phyloP scores from a whole-genome alignment of 768 basidiomycete genomes.

The Lentinula detonsa region DNA sequence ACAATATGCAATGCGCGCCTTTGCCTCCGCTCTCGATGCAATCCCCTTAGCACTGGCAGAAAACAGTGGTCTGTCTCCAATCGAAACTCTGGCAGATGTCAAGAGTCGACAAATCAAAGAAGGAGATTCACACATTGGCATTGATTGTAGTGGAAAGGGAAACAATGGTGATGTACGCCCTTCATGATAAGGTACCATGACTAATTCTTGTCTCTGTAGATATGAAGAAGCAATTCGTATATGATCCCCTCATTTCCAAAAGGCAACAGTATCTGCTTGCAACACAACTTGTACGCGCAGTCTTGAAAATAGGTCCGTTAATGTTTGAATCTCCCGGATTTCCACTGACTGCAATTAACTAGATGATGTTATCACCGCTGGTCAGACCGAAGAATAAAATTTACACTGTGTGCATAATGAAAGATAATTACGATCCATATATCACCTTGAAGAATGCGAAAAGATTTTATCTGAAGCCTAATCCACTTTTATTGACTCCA shows the following conservation, averaged over 20 bases:
- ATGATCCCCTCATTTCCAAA: constrained; percentile 96
- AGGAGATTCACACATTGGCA: constrained; percentile 79
- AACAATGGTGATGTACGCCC: constrained; percentile 63
- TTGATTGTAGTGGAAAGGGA: constrained; percentile 84
- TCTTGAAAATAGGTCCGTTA: constrained; percentile 69
- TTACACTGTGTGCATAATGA: no score
- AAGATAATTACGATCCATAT: no score
- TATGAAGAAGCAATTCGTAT: constrained; percentile 97
- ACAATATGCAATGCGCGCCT: constrained; percentile 99
- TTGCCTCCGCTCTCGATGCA: constrained; percentile 91
- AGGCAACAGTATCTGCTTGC: constrained; percentile 95
- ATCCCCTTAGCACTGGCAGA: constrained; percentile 95
- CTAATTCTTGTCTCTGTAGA: constrained; percentile 84
- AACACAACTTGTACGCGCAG: constrained; percentile 89
- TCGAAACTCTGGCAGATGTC: constrained; percentile 94
- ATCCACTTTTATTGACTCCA: no score
- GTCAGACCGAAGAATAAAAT: constrained; percentile 59
- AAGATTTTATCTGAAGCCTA: no score
- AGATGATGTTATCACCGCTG: constrained; percentile 79
- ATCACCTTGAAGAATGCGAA: no score
- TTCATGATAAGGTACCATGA: constrained; percentile 36
- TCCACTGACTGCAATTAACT: constrained; percentile 9
- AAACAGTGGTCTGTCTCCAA: constrained; percentile 94
- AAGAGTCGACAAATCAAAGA: constrained; percentile 91
- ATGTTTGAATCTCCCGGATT: background rate